These are phyloP conservation scores for Skeletonema marinoi DNA, from an alignment of 108 stramenopile species.

Conservation along the genomic window DNA sequence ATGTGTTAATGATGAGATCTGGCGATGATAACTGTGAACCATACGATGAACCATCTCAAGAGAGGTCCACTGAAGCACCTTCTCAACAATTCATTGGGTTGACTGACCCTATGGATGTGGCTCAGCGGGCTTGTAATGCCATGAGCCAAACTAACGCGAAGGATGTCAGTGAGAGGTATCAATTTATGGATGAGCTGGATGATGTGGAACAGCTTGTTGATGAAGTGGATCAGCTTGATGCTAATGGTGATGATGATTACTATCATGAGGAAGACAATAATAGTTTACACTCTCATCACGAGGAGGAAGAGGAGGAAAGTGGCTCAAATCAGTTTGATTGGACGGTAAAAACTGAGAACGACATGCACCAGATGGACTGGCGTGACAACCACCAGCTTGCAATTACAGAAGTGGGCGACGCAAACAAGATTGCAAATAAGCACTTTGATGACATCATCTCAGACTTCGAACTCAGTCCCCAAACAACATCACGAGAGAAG, in stretches of 20 bases:
- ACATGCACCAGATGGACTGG: neutral
- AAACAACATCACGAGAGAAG: neutral
- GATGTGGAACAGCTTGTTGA: neutral
- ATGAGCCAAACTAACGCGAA: neutral
- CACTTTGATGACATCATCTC: constrained; percentile 48
- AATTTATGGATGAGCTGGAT: neutral
- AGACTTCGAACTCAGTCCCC: constrained; percentile 28
- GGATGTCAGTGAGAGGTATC: neutral
- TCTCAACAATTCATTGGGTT: neutral
- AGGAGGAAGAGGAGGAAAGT: constrained; percentile 4
- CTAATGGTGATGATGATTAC: neutral
- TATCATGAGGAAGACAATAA: neutral
- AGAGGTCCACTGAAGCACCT: neutral
- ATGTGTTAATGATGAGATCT: neutral
- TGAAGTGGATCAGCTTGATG: neutral
- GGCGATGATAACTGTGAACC: neutral
- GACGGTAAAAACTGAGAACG: constrained; percentile 7
- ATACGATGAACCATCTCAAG: neutral
- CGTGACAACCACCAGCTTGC: neutral
- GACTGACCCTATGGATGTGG: neutral
- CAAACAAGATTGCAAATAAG: constrained; percentile 33
- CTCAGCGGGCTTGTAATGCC: neutral
- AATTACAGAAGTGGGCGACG: neutral
- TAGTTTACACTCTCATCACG: neutral
- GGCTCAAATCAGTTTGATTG: constrained; percentile 22